Evolutionary conservation across 495 filamentous ascomycete species (phyloP), one percentile per base, ranked within the genome.

Genomic region (Penicillium salamii): DNA sequence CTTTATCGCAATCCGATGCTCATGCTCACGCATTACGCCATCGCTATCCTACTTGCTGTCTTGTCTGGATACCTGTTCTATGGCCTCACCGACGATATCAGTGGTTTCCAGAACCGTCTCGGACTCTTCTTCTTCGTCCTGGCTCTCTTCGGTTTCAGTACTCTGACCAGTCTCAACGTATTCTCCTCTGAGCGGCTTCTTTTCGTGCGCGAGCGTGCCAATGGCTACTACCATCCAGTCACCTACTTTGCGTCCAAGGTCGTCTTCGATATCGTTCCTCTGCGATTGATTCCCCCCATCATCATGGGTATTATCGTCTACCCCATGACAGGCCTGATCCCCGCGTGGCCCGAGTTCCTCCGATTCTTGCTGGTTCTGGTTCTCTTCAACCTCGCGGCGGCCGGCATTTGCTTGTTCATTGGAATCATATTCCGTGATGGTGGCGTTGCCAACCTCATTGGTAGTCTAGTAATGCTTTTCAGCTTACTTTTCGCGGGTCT

Each of bases 21-120:
- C 37, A 99, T 99, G 93, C 79, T 99, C 39, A 96, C 95, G 0
- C 93, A 99, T 72, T 99, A 99, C 65, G 92, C 91, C n/a, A 97
- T 97, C 55, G 89, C 93, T 17, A 97, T 99, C 53, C 71, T 97
- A 1, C 80, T 99, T 11, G 93, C 91, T 14, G 91, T 96, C 20
- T 84, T 99, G 42, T 91, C 90, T 26, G 93, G 93, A 14, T 97
- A 85, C 65, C 82, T 99, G 18, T 99, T 97, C 77, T 99, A 96
- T 54, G 93, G 95, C 7, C 71, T 99, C 52, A 96, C 89, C 17
- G 88, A 95, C 63, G 89, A 97, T 62, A 96, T 99, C 61, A 84
- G 88, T 49, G 95, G 93, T 37, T 99, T 99, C 79, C 93, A 99
- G 66, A 97, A 99, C 67, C 82, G 93, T 15, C 84, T 99, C n/a